Percentiles rank a stretch among this genome's conserved stretches.
Evolutionary conservation across 139 green algal genomes (phyloP).

Genomic region (Pleodorina starrii): DNA sequence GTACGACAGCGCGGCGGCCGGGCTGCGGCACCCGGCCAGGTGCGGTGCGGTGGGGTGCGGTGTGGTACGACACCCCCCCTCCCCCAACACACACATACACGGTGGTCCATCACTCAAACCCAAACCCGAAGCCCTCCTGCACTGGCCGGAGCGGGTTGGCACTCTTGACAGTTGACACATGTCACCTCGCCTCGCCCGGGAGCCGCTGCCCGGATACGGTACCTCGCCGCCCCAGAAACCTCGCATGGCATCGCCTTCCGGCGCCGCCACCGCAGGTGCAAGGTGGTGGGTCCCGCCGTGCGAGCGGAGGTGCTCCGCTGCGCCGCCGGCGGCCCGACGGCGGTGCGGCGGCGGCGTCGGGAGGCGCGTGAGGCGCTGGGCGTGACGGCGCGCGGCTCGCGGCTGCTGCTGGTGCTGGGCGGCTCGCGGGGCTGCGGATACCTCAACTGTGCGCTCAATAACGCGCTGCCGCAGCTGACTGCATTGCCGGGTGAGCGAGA

Average conservation of each 20-base stretch:
- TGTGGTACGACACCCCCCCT: too few relatives aligned
- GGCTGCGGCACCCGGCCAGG: not conserved
- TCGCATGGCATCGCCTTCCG: too few relatives aligned
- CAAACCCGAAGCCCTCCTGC: too few relatives aligned
- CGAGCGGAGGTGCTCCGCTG: not conserved
- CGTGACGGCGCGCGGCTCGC: not conserved
- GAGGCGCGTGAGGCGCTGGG: not conserved
- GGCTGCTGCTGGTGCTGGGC: slow-evolving; percentile 43
- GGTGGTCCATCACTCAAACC: too few relatives aligned
- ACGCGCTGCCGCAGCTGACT: slow-evolving; percentile 25
- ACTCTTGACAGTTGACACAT: too few relatives aligned
- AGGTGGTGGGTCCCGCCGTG: slow-evolving; percentile 1
- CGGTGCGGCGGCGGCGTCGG: not conserved
- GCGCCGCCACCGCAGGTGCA: not conserved
- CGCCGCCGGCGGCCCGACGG: not conserved
- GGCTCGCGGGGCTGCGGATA: slow-evolving; percentile 14
- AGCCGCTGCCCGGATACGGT: too few relatives aligned
- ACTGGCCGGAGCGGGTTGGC: too few relatives aligned
- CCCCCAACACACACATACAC: too few relatives aligned
- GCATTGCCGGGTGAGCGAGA: not conserved
- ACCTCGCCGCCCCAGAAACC: too few relatives aligned
- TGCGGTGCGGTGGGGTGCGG: not conserved
- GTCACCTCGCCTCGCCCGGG: too few relatives aligned
- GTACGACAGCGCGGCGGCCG: not conserved
- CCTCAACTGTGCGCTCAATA: slow-evolving; percentile 26